Conservation (phyloP, 2,329 filamentous ascomycete genomes). For the Orbilia ellipsospora region DNA sequence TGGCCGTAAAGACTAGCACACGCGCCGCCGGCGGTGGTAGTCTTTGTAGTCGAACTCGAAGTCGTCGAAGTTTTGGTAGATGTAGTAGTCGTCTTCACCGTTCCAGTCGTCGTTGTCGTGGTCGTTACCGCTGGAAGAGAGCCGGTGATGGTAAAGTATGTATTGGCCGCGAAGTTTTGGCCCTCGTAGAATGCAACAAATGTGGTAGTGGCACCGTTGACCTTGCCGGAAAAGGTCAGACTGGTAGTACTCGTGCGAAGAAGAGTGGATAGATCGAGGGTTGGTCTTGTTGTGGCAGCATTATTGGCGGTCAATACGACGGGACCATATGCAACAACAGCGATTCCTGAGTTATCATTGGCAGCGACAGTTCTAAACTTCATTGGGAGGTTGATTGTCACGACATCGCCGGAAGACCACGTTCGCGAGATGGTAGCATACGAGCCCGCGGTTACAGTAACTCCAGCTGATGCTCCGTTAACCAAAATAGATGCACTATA, state of each 20-base stretch:
- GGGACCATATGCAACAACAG: constrained; percentile 66
- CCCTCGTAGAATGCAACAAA: constrained; percentile 34
- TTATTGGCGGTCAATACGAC: constrained; percentile 66
- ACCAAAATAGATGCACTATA: constrained; percentile 62
- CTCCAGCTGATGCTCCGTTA: constrained; percentile 62
- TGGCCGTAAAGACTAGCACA: constrained; percentile 23
- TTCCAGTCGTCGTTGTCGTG: background rate
- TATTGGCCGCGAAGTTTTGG: constrained; percentile 15
- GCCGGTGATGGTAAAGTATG: constrained; percentile 30
- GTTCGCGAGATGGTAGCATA: constrained; percentile 63
- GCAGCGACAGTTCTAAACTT: constrained; percentile 63
- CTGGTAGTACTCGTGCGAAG: constrained; percentile 33
- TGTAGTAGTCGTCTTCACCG: background rate
- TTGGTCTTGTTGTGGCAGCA: constrained; percentile 59
- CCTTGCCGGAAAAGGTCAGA: constrained; percentile 22
- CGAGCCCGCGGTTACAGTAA: constrained; percentile 61
- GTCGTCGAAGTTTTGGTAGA: background rate
- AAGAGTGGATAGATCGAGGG: constrained; percentile 20
- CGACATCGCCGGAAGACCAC: constrained; percentile 65
- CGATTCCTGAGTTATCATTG: constrained; percentile 65
- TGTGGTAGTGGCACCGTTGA: constrained; percentile 21
- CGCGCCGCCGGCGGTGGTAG: background rate
- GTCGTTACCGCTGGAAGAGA: constrained; percentile 8
- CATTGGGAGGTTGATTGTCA: constrained; percentile 66
- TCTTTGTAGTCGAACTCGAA: constrained; percentile 8